Conservation (phyloP, 2,329 filamentous ascomycete genomes). For the Fusarium chuoi region DNA sequence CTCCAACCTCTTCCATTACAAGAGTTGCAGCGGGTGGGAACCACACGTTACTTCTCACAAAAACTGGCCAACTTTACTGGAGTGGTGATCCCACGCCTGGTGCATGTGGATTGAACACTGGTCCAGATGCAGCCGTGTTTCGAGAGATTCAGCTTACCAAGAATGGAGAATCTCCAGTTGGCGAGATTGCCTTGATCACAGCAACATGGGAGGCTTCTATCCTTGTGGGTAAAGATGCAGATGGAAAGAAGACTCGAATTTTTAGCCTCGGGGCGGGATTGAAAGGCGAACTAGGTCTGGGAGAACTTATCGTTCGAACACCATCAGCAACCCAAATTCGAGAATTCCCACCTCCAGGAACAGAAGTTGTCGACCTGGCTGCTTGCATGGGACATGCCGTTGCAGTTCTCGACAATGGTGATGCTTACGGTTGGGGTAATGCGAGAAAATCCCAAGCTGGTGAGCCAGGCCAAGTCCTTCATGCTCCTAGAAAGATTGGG, state of each 20-base stretch:
- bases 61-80: slow-evolving; percentile 68
- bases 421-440: slow-evolving; percentile 89
- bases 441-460: slow-evolving; percentile 88
- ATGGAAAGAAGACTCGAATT: slow-evolving; percentile 59
- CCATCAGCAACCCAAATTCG: slow-evolving; percentile 61
- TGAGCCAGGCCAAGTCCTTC: slow-evolving; percentile 61
- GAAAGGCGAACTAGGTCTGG: slow-evolving; percentile 79
- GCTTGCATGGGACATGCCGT: slow-evolving; percentile 84
- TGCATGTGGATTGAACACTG: slow-evolving; percentile 61
- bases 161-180: slow-evolving; percentile 44
- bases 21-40: slow-evolving; percentile 77
- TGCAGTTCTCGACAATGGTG: slow-evolving; percentile 76
- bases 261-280: slow-evolving; percentile 73
- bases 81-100: slow-evolving; percentile 69
- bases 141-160: slow-evolving; percentile 51
- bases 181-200: slow-evolving; percentile 59
- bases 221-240: slow-evolving; percentile 61
- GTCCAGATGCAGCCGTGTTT: slow-evolving; percentile 51
- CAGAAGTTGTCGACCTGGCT: slow-evolving; percentile 70
- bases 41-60: slow-evolving; percentile 80
- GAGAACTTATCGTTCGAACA: slow-evolving; percentile 61
- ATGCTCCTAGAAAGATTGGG: slow-evolving; percentile 70
- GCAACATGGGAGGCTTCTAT: slow-evolving; percentile 84
- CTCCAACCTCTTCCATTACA: slow-evolving; percentile 50
- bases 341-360: slow-evolving; percentile 71